A percentile compares a stretch with the other conserved stretches of the same genome.
phyloP scores from a whole-genome alignment of 768 basidiomycete species.

The Pholiota microspora region DNA sequence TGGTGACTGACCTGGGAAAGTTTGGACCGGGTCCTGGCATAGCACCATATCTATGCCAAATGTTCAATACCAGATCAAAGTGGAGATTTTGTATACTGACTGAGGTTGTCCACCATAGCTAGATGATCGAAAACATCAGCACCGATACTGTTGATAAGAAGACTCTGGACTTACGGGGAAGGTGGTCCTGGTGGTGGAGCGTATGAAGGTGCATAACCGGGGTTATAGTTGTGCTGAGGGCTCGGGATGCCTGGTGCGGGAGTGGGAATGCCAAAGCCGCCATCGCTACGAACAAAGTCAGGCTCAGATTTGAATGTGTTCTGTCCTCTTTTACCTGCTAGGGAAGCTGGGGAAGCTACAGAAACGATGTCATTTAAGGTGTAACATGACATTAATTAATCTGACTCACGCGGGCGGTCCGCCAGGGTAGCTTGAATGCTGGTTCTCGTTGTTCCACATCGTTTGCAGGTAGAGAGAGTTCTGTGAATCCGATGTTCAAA shows the following conservation, averaged over 20 bases:
- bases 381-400: neutral
- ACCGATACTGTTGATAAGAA: neutral
- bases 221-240: conserved; percentile 31
- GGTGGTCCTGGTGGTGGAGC: conserved; percentile 26
- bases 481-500: neutral
- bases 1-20: neutral
- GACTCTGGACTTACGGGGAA: neutral
- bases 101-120: neutral
- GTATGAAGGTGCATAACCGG: conserved; percentile 41
- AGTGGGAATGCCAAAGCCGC: conserved; percentile 18
- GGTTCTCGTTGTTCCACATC: conserved; percentile 34
- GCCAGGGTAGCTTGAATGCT: conserved; percentile 21
- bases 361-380: neutral
- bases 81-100: neutral
- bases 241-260: conserved; percentile 11
- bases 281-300: conserved; percentile 8
- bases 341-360: conserved; percentile 29
- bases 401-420: conserved; percentile 18
- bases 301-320: neutral
- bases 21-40: neutral
- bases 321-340: conserved; percentile 18
- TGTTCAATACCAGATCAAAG: neutral
- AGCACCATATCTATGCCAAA: neutral
- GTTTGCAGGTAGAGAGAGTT: neutral
- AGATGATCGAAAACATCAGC: neutral